A percentile compares a stretch with the other conserved stretches of the same genome.
Evolutionary conservation across 148 eudicot species (phyloP).

Genomic region (Vaccinium macrocarpon): DNA sequence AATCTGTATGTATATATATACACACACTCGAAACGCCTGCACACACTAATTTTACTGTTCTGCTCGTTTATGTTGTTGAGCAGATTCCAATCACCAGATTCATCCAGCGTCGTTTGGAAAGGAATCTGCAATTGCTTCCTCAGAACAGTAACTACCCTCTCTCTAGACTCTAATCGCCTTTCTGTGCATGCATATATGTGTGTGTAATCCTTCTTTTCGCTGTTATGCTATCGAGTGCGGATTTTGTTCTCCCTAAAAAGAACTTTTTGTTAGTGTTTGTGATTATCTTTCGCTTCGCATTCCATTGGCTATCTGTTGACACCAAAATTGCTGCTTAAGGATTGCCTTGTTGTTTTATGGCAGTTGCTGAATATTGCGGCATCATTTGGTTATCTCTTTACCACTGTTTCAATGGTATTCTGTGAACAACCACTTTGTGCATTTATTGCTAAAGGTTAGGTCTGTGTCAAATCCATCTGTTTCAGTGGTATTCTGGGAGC

Average conservation of each 20-base stretch:
- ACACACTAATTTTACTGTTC: neutral
- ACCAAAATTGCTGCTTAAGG: neutral
- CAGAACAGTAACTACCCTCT: conserved; percentile 45
- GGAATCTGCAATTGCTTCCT: conserved; percentile 81
- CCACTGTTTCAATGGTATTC: no score
- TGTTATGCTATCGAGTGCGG: no score
- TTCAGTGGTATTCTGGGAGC: no score
- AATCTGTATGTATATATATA: neutral
- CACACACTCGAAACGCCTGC: neutral
- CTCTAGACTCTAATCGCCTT: neutral
- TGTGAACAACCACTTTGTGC: no score
- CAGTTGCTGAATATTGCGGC: neutral
- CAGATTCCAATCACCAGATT: conserved; percentile 30
- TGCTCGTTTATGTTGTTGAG: neutral
- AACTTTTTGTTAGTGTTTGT: no score
- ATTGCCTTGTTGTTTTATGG: neutral
- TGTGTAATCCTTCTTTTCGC: no score
- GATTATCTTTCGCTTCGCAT: no score
- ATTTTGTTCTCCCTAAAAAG: no score
- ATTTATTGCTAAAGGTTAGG: no score
- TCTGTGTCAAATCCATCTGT: no score
- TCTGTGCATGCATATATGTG: neutral
- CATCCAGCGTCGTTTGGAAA: conserved; percentile 21
- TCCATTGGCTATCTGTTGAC: neutral
- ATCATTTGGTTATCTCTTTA: neutral